A percentile compares a stretch with the other conserved stretches of the same genome.
Conservation (phyloP, 106 monocot species). For the Dioscorea alata region DNA sequence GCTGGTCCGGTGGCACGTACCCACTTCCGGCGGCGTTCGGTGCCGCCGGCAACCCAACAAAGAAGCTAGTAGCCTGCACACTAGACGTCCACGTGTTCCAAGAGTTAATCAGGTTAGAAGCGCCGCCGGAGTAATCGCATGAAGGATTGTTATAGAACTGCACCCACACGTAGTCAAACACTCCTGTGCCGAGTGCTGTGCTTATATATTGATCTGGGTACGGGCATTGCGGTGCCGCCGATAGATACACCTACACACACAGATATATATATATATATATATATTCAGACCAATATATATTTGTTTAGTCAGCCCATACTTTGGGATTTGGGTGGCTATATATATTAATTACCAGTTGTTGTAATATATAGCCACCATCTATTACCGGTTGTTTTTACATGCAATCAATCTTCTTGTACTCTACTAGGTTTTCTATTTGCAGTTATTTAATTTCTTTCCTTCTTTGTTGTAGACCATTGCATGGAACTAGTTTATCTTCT, state of each 20-base stretch:
- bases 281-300: too few species aligned
- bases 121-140: slow-evolving; percentile 40
- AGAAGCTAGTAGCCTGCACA: slow-evolving; percentile 16
- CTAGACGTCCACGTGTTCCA: slow-evolving; percentile 42
- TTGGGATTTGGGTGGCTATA: too few species aligned
- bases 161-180: slow-evolving; percentile 48
- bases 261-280: too few species aligned
- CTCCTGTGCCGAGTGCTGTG: slow-evolving; percentile 29
- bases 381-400: too few species aligned
- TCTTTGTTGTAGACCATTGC: too few species aligned
- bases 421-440: too few species aligned
- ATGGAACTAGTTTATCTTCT: too few species aligned
- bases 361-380: too few species aligned
- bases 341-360: too few species aligned
- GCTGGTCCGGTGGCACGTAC: slow-evolving; percentile 27
- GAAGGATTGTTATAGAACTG: slow-evolving; percentile 57
- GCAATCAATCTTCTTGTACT: too few species aligned
- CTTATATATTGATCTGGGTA: slow-evolving; percentile 33
- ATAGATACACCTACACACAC: slow-evolving; percentile 8
- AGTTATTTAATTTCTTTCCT: too few species aligned
- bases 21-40: slow-evolving; percentile 40
- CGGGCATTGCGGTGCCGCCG: slow-evolving; percentile 56
- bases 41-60: slow-evolving; percentile 46
- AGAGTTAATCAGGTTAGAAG: slow-evolving; percentile 6
- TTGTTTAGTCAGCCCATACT: too few species aligned